A percentile compares a stretch with the other conserved stretches of the same genome.
Conservation (phyloP, 352 stramenopile species). For the Globisporangium paddicum region DNA sequence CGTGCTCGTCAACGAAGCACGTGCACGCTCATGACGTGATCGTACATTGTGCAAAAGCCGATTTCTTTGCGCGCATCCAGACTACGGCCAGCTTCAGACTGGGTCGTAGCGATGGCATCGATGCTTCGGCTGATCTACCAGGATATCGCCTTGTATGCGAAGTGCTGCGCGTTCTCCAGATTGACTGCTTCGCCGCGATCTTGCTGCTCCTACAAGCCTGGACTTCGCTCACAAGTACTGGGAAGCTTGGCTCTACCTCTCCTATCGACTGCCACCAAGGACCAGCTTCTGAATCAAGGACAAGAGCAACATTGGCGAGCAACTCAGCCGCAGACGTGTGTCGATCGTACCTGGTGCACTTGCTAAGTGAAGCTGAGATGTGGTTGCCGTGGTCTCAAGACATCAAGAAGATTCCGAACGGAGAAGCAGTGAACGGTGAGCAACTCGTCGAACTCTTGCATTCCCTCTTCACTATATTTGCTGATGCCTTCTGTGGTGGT, state of each 20-base stretch:
- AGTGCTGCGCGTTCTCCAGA: neutral
- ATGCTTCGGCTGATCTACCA: neutral
- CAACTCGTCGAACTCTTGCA: slow-evolving; percentile 12
- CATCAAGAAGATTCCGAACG: neutral
- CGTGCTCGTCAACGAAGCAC: slow-evolving; percentile 3
- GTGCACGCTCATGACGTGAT: slow-evolving; percentile 22
- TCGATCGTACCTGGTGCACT: slow-evolving; percentile 7
- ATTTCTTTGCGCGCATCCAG: slow-evolving; percentile 17
- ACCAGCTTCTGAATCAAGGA: neutral
- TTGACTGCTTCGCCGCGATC: neutral
- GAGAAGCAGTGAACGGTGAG: slow-evolving; percentile 3
- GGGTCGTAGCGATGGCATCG: neutral
- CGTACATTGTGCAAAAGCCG: slow-evolving; percentile 27
- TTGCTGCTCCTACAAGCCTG: slow-evolving; percentile 5
- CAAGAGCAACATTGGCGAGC: neutral
- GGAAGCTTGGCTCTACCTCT: neutral
- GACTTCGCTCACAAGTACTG: neutral
- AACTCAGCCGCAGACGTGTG: slow-evolving; percentile 1
- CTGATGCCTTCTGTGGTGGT: slow-evolving; percentile 1
- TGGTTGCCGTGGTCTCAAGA: neutral
- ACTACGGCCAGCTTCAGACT: neutral
- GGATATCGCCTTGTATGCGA: slow-evolving; percentile 18
- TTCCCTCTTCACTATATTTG: slow-evolving; percentile 14
- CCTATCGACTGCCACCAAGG: neutral
- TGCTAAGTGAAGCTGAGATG: slow-evolving; percentile 5